Percentiles rank a stretch among this genome's conserved stretches.
Conservation (phyloP, 225 moss, liverwort and hornwort species). For the Antitrichia curtipendula region DNA sequence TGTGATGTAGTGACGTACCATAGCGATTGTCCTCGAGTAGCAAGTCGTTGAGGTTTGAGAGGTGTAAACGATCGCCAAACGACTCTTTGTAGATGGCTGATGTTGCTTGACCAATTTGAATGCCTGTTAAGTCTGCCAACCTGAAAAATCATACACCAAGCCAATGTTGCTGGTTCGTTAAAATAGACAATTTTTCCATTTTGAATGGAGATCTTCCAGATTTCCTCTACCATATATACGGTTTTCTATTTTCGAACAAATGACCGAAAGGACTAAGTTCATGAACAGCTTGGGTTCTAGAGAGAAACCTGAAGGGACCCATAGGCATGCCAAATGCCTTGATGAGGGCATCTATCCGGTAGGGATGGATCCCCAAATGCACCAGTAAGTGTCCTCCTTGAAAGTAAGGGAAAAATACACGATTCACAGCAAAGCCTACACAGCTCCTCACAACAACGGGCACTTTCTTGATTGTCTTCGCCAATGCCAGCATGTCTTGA, state of each 20-base stretch:
- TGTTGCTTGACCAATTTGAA: slow-evolving; percentile 35
- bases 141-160: slow-evolving; percentile 3
- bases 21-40: slow-evolving; percentile 44
- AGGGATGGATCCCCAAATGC: slow-evolving; percentile 64
- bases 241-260: not conserved
- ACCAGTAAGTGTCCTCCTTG: slow-evolving; percentile 40
- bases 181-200: not conserved
- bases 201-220: not conserved
- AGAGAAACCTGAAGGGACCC: slow-evolving; percentile 67
- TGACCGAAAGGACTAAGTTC: not conserved
- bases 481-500: slow-evolving; percentile 55
- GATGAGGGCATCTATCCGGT: slow-evolving; percentile 63
- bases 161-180: not conserved
- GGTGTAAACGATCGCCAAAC: slow-evolving; percentile 38
- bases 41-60: slow-evolving; percentile 14
- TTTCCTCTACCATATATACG: not conserved
- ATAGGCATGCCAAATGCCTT: slow-evolving; percentile 88
- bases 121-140: slow-evolving; percentile 60
- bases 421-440: slow-evolving; percentile 79
- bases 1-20: slow-evolving; percentile 12
- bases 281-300: not conserved
- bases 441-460: slow-evolving; percentile 66
- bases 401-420: slow-evolving; percentile 66
- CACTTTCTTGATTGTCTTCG: slow-evolving; percentile 57
- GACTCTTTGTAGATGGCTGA: slow-evolving; percentile 20